Evolutionary conservation across 2,329 filamentous ascomycete genomes (phyloP).

Genomic region (Dendrostoma leiphaemia): DNA sequence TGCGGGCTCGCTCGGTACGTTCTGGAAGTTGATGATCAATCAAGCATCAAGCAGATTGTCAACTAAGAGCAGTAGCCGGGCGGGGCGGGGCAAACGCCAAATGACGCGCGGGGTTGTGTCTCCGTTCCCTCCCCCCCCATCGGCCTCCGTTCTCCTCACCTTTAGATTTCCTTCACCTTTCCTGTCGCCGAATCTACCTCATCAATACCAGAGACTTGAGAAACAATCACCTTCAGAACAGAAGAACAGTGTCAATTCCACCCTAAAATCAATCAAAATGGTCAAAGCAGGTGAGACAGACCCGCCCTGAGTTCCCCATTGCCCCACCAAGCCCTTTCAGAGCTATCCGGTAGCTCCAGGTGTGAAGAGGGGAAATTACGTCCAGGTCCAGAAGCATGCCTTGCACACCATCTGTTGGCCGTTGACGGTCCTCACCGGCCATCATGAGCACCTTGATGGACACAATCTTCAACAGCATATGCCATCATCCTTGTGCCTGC

Average conservation of each 20-base stretch:
- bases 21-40: too few relatives aligned
- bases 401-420: conserved; percentile 29
- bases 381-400: conserved; percentile 37
- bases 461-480: conserved; percentile 6
- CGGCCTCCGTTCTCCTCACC: not conserved
- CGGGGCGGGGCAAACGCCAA: too few relatives aligned
- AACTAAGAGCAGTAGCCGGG: not conserved
- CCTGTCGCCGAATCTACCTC: too few relatives aligned
- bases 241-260: conserved; percentile 24
- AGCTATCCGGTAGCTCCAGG: conserved; percentile 8
- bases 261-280: conserved; percentile 71
- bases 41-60: too few relatives aligned
- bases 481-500: conserved; percentile 1
- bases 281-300: conserved; percentile 89
- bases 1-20: too few relatives aligned
- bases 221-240: not conserved
- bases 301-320: conserved; percentile 9
- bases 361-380: conserved; percentile 23
- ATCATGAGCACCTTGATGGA: conserved; percentile 27
- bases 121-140: not conserved
- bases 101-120: not conserved
- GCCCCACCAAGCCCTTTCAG: conserved; percentile 22
- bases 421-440: conserved; percentile 39
- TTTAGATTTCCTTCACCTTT: not conserved
- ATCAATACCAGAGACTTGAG: not conserved